Evolutionary conservation across 1,284 basidiomycete species (phyloP), one percentile per base, ranked within the genome.

Genomic region (Heliocybe sulcata): DNA sequence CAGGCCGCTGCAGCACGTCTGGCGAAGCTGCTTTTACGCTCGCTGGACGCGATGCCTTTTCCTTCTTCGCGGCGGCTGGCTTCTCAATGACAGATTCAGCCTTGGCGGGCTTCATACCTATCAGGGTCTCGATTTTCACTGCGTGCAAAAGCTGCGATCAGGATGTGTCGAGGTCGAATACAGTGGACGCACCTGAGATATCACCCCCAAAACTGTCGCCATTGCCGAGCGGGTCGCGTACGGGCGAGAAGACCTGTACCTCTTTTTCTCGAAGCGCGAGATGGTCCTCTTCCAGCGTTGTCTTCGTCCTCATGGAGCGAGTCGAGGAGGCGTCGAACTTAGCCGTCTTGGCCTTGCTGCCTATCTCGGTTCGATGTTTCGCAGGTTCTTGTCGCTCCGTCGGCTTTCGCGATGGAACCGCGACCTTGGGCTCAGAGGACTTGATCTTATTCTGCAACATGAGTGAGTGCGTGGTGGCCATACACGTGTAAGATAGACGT

Each of bases 181-280:
- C n/a, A n/a, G n/a, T n/a, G n/a, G n/a, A 52, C 64, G 49, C 58
- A 69, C 65, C 58, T 33, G 67, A 67, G 35, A 70, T 63, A 53
- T 66, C 63, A 49, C 59, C 65, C 60, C 53, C 60, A n/a, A 42
- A 4, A 58, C 57, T 66, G 54, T 63, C 66, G 51, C 65, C 70
- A 35, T 75, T 76, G 51, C 75, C 72, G 4, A 73, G 68, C 9
- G 77, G 76, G 53, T 71, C 72, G 56, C 73, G 69, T 11, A 65
- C 61, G 8, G 74, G 76, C 6, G 77, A 74, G 54, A 76, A 67
- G 1, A 70, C 63, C 52, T 72, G 72, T 51, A 66, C 68, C 20
- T 59, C 47, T 22, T 26, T 25, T 22, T 31, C 29, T 12, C 16
- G 38, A 42, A 20, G 16, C 38, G 29, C 29, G 29, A 12, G 29